Base-by-base conservation (phyloP, 495 filamentous ascomycete species). In the Neurospora tetraspora region DNA sequence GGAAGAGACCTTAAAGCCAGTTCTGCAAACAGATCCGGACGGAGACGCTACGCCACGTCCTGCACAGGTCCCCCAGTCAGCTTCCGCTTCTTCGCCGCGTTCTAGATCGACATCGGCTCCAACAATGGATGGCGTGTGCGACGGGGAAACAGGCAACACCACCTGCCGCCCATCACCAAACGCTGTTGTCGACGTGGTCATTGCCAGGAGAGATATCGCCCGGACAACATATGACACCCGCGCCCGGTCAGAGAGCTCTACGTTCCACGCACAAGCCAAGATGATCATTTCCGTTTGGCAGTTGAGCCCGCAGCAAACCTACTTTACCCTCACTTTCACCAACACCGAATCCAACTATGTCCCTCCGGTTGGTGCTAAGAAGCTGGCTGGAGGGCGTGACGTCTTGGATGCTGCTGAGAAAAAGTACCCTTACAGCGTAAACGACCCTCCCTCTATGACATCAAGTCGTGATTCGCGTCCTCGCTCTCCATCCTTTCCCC, bases 201-300 rank as follows among this genome's bases (percentile, higher is more conserved):
- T 91, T 23, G 83, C 86, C 0, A 73, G 72, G 7, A 78, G 76
- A 53, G 79, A 75, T 68, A 73, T 80, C 45, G 74, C 74, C 61
- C 69, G 78, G 70, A 74, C 80, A 12, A 71, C 77, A 1, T 76
- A 76, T 43, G 76, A 80, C 39, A 59, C 73, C 4, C 74, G 72
- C 18, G 39, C 71, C 59, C 76, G 73, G 72, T 75, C 81, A 61
- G 73, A 85, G 75, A 71, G 77, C 42, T 75, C 73, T 10, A 77
- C 80, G 12, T 75, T 79, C 59, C 85, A 88, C 61, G 80, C 84
- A 0, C 82, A 85, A 39, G 86, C 90, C 5, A 89, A 88, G 76
- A 90, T 92, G 90, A 90, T 91, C 40, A 84, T 92, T 31, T 89
- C 88, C 2, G 83, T 89, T 20, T 92, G 89, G 88, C 83, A 84